phyloP scores from a whole-genome alignment of 2,329 filamentous ascomycete species.

The Ophiocordyceps camponoti-saundersi region DNA sequence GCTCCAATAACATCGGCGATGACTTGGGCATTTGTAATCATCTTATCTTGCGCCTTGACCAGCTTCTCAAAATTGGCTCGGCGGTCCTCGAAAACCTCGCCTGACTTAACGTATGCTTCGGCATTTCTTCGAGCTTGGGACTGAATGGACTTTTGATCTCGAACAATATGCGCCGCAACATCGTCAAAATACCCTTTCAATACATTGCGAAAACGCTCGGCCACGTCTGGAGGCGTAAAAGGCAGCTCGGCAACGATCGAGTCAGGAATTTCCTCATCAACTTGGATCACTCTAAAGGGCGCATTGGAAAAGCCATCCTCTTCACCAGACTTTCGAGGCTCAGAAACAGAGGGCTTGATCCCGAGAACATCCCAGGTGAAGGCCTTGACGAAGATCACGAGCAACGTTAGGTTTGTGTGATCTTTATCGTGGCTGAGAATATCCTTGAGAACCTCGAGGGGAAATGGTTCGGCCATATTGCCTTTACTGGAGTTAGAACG shows the following conservation, averaged over 20 bases:
- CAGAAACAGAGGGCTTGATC: constrained; percentile 50
- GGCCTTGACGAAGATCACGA: constrained; percentile 89
- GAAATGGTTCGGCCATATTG: constrained; percentile 71
- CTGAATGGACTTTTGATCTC: constrained; percentile 81
- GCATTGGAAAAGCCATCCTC: constrained; percentile 56
- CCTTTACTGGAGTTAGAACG: constrained; percentile 37
- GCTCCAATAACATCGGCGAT: constrained; percentile 74
- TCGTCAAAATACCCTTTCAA: constrained; percentile 82
- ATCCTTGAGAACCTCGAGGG: constrained; percentile 94
- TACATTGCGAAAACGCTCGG: constrained; percentile 73
- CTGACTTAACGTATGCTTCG: constrained; percentile 95
- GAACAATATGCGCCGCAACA: constrained; percentile 71
- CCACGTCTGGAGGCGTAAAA: constrained; percentile 58
- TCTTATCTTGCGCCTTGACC: constrained; percentile 77
- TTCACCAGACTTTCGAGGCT: constrained; percentile 70
- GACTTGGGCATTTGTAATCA: constrained; percentile 78
- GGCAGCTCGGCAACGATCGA: constrained; percentile 45
- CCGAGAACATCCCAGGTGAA: constrained; percentile 94
- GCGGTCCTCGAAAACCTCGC: constrained; percentile 93
- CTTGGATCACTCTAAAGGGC: constrained; percentile 19
- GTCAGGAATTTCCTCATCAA: constrained; percentile 31
- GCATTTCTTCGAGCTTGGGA: constrained; percentile 86
- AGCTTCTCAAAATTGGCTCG: constrained; percentile 93
- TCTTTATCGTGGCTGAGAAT: constrained; percentile 86
- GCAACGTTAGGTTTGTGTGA: constrained; percentile 74